Evolutionary conservation across 163 green algal genomes (phyloP), one percentile per base, ranked within the genome.

Genomic region (Chlorella variabilis): DNA sequence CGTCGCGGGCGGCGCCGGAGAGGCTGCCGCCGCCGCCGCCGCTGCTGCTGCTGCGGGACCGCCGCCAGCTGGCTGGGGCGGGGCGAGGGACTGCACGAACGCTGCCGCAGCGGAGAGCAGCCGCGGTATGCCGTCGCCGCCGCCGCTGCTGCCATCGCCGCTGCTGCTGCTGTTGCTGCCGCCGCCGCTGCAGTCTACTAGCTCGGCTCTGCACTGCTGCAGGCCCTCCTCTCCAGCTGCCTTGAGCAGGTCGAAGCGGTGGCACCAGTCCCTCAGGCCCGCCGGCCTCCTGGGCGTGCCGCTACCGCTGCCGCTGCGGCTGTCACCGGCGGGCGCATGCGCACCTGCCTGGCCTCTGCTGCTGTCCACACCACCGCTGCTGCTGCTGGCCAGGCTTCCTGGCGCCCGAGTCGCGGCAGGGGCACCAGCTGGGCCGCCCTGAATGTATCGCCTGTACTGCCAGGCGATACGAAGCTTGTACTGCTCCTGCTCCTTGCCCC

Each of bases 391-490:
- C 17, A 39, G 39, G 71, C 31, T 66, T 36, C 27, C 49, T 69
- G 34, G 33, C 2, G 61, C 1, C 5, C 11, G 45, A 15, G 11
- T 54, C 18, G 23, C 20, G 6, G 31, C 23, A 51, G 51, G 51
- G 23, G 5, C 25, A 33, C 29, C 49, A 33, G 39, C 42, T 31
- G 20, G 21, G 36, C 36, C 51, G 25, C 76, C 62, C 27, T 91
- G 69, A 13, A 97, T 91, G 85, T 97, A 97, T 61, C 93, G 92
- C 25, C 90, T 74, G 86, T 98, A 98, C 82, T 97, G 94, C 94
- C 94, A 98, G 1, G 94, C 94, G 39, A 98, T 98, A 5, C 88
- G 84, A 65, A 98, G 89, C 31, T 93, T 87, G 58, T 65, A 80
- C 63, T 86, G 75, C 54, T 87, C 80, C 51, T 84, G 20, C 11